Percentiles rank a stretch among this genome's conserved stretches.
These are phyloP conservation scores for Fusarium stilboides DNA, from an alignment of 2,329 filamentous ascomycete genomes.

Conservation along the genomic window DNA sequence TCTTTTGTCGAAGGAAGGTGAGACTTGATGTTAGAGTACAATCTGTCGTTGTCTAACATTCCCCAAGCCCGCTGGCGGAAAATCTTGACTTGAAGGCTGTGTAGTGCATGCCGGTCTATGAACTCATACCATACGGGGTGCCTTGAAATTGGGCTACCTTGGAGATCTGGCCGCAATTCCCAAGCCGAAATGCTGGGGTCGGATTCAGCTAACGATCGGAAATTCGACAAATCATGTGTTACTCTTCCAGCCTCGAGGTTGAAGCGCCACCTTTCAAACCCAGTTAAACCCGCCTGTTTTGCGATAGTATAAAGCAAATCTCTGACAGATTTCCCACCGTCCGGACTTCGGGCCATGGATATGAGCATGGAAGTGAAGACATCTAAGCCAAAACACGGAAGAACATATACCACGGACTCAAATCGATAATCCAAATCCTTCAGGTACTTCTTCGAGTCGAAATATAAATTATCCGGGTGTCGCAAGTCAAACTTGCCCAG, in stretches of 20 bases:
- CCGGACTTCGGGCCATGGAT: not conserved
- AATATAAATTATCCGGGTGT: not conserved
- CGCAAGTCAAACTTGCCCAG: not conserved
- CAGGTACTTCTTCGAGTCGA: not conserved
- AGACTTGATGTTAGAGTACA: not conserved
- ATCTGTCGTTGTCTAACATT: not conserved
- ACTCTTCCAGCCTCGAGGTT: too few species aligned
- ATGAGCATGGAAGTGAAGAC: not conserved
- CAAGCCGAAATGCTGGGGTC: too few species aligned
- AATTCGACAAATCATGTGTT: too few species aligned
- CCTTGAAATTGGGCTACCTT: too few species aligned
- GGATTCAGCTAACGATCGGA: too few species aligned
- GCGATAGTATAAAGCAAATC: too few species aligned
- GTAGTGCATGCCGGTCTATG: not conserved
- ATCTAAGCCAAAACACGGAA: slow-evolving; percentile 1
- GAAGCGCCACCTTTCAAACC: too few species aligned
- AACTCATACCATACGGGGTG: not conserved
- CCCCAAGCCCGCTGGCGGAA: slow-evolving; percentile 6
- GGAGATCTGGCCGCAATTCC: too few species aligned
- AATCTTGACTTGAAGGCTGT: not conserved
- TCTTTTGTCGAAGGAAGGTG: not conserved
- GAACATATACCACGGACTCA: not conserved
- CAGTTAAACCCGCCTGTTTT: too few species aligned
- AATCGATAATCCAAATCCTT: not conserved
- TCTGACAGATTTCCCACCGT: too few species aligned